A percentile compares a stretch with the other conserved stretches of the same genome.
These are phyloP conservation scores for Pseudovirgaria hyperparasitica DNA, from an alignment of 2,329 filamentous ascomycete species.

Conservation along the genomic window DNA sequence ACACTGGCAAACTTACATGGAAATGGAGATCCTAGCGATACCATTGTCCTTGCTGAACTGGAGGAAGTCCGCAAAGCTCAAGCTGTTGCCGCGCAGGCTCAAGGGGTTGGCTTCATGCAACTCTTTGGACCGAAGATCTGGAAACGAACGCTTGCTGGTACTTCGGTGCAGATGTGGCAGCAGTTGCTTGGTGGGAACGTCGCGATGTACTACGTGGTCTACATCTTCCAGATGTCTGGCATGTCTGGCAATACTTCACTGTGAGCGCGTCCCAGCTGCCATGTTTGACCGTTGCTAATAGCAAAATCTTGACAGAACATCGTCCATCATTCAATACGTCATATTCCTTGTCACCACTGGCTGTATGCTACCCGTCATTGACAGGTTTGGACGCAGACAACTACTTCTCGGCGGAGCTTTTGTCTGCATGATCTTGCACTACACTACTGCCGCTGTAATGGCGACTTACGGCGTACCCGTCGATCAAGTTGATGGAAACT, in stretches of 20 bases:
- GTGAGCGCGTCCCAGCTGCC: background rate
- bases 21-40: constrained; percentile 48
- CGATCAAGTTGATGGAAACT: constrained; percentile 25
- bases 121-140: constrained; percentile 63
- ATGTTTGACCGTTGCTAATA: background rate
- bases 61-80: constrained; percentile 61
- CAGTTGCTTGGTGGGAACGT: constrained; percentile 69
- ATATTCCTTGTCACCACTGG: constrained; percentile 74
- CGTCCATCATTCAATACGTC: constrained; percentile 37
- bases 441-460: constrained; percentile 49
- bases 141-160: constrained; percentile 56
- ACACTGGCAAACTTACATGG: constrained; percentile 31
- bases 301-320: background rate
- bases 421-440: constrained; percentile 51
- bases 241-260: constrained; percentile 37
- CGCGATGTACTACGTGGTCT: constrained; percentile 42
- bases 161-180: constrained; percentile 65
- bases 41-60: constrained; percentile 55
- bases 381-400: constrained; percentile 60
- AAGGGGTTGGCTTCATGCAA: constrained; percentile 58
- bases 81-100: constrained; percentile 58
- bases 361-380: constrained; percentile 61
- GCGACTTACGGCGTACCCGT: constrained; percentile 41
- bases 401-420: constrained; percentile 53
- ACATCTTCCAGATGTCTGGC: constrained; percentile 61